Conservation (phyloP, 2,329 filamentous ascomycete genomes). For the Ascochyta clinopodiicola region DNA sequence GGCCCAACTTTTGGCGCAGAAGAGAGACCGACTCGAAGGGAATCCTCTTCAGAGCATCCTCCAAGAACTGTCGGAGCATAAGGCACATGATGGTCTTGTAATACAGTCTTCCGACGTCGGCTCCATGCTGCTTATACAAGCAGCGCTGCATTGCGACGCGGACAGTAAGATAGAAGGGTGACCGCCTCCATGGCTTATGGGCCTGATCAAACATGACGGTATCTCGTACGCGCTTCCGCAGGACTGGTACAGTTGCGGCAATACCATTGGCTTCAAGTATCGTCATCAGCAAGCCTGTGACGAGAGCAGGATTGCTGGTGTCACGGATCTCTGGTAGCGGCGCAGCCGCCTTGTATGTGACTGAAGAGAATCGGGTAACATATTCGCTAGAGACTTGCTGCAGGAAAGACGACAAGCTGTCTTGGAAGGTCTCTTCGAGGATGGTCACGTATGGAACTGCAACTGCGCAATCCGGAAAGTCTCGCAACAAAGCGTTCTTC, state of each 20-base stretch:
- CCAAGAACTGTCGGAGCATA: constrained; percentile 57
- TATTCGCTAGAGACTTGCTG: constrained; percentile 63
- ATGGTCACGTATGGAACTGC: constrained; percentile 54
- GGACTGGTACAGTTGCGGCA: constrained; percentile 39
- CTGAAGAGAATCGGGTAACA: constrained; percentile 61
- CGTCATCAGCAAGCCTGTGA: constrained; percentile 66
- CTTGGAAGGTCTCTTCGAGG: constrained; percentile 53
- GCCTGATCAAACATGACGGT: constrained; percentile 62
- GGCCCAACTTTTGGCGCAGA: constrained; percentile 62
- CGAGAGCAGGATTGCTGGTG: constrained; percentile 62
- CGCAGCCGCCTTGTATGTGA: constrained; percentile 59
- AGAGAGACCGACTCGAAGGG: constrained; percentile 48
- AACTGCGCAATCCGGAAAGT: constrained; percentile 65
- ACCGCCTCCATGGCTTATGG: constrained; percentile 66
- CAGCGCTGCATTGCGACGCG: constrained; percentile 64
- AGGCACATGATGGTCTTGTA: constrained; percentile 67
- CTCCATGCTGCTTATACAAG: constrained; percentile 52
- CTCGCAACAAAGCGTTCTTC: constrained; percentile 61
- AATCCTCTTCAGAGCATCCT: constrained; percentile 43
- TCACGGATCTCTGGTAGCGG: constrained; percentile 63
- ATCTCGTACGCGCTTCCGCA: constrained; percentile 68
- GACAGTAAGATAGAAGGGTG: constrained; percentile 67
- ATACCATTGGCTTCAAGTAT: constrained; percentile 63
- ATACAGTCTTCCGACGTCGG: constrained; percentile 52
- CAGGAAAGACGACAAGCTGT: constrained; percentile 59